Base-by-base conservation (phyloP, 345 rosid genomes). In the Syzygium jambos region DNA sequence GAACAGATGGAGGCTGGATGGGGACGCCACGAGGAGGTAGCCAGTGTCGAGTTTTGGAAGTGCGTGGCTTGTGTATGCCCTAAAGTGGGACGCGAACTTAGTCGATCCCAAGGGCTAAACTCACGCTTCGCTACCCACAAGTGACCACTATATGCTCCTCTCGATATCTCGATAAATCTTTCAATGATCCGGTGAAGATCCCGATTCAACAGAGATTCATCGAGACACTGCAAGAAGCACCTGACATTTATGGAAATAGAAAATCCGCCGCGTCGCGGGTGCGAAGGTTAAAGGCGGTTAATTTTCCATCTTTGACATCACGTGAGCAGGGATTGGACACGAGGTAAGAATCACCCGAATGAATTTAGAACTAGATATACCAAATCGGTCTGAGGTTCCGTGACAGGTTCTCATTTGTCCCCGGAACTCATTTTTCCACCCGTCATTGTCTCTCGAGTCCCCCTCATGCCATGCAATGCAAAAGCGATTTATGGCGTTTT, bases 41-140 rank as follows among this genome's bases (percentile, higher is more conserved):
- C 49, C 21, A 52, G 34, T 29, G n/a, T 30, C 9, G 21, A 41
- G 34, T 22, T 1, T 6, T 46, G 16, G 21, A 38, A 30, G 51
- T 41, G 86, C 29, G 51, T 73, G 82, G 54, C 85, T 25, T 52
- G 89, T 93, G 95, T 95, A 93, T 93, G 94, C 90, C 92, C 92
- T 95, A 19, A 73, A 19, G 49, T 13, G 27, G 80, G 49, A 34
- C 78, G 46, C 9, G 25, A 34, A 68, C 46, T 17, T 17, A 23
- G 78, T 17, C 7, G 23, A 9, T 34, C 78, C 78, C 78, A 17
- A 9, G 46, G 46, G 46, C 34, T 68, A 73, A 73, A 73, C 49
- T 19, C 23, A 21, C 49, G 49, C 80, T 73, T 73, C 9, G 49
- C 12, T 34, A 9, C 12, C 46, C 46, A 4, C 46, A 3, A 16